These are phyloP conservation scores for Lactarius tabidus DNA, from an alignment of 768 basidiomycete species.

Conservation along the genomic window DNA sequence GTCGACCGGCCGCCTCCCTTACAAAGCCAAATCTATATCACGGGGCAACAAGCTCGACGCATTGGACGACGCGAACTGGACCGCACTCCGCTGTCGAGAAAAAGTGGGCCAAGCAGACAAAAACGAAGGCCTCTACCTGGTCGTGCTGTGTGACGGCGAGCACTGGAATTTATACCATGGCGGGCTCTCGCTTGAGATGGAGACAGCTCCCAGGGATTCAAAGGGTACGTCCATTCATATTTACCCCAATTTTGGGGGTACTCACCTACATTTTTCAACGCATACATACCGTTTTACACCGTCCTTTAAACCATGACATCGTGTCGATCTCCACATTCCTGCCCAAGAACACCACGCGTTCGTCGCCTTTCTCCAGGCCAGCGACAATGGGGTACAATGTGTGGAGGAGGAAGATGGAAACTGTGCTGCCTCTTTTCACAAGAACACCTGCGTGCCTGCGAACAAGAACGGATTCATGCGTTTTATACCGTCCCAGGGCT, in stretches of 20 bases:
- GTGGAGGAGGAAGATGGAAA: background rate
- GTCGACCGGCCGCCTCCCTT: background rate
- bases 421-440: too few species aligned
- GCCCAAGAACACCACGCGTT: conserved; percentile 11
- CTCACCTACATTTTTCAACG: too few species aligned
- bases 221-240: too few species aligned
- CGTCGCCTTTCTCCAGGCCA: background rate
- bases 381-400: background rate
- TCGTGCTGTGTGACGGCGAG: conserved; percentile 7
- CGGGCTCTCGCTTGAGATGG: too few species aligned
- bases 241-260: too few species aligned
- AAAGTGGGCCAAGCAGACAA: conserved; percentile 29
- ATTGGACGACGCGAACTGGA: conserved; percentile 55
- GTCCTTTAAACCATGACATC: too few species aligned
- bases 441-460: conserved; percentile 40
- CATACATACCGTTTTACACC: too few species aligned
- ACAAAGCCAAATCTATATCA: conserved; percentile 39
- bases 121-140: conserved; percentile 13
- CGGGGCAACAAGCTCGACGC: conserved; percentile 70
- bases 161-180: background rate
- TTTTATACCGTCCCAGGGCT: too few species aligned
- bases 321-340: too few species aligned
- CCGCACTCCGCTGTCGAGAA: conserved; percentile 48
- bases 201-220: too few species aligned
- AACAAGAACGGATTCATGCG: conserved; percentile 54